Evolutionary conservation across 1,284 basidiomycete genomes (phyloP).

Genomic region (Naganishia sp.): DNA sequence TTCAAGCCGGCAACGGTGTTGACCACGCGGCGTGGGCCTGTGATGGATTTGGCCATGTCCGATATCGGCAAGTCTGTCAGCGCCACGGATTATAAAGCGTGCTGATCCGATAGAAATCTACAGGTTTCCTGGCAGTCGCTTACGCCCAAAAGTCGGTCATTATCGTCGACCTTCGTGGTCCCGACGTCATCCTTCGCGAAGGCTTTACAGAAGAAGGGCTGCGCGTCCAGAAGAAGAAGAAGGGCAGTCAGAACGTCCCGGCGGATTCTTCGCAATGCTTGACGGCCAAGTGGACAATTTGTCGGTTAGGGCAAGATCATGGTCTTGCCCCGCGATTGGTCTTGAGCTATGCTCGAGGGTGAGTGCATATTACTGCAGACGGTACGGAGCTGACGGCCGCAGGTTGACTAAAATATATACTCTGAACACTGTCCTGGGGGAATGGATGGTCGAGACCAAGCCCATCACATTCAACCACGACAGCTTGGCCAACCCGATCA

Average conservation of each 20-base stretch:
- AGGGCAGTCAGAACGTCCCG: conserved; percentile 50
- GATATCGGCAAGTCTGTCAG: conserved; percentile 63
- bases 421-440: conserved; percentile 56
- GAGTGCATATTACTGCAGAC: conserved; percentile 18
- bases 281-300: conserved; percentile 68
- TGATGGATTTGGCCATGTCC: conserved; percentile 63
- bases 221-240: conserved; percentile 51
- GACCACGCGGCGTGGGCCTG: conserved; percentile 58
- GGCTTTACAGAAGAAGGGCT: conserved; percentile 49
- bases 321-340: conserved; percentile 64
- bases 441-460: conserved; percentile 63
- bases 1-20: conserved; percentile 68
- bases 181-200: conserved; percentile 62
- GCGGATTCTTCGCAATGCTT: conserved; percentile 54
- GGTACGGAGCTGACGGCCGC: conserved; percentile 1
- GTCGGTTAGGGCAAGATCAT: conserved; percentile 62
- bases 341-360: conserved; percentile 64
- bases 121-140: conserved; percentile 73
- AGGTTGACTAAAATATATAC: conserved; percentile 61
- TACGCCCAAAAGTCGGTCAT: conserved; percentile 64
- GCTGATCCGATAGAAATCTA: conserved; percentile 3
- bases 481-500: conserved; percentile 56
- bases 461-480: conserved; percentile 52
- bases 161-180: conserved; percentile 71
- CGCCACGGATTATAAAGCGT: conserved; percentile 1